A percentile compares a stretch with the other conserved stretches of the same genome.
phyloP scores from a whole-genome alignment of 192 early-diverging fungal genomes.

The Tieghemiomyces parasiticus region DNA sequence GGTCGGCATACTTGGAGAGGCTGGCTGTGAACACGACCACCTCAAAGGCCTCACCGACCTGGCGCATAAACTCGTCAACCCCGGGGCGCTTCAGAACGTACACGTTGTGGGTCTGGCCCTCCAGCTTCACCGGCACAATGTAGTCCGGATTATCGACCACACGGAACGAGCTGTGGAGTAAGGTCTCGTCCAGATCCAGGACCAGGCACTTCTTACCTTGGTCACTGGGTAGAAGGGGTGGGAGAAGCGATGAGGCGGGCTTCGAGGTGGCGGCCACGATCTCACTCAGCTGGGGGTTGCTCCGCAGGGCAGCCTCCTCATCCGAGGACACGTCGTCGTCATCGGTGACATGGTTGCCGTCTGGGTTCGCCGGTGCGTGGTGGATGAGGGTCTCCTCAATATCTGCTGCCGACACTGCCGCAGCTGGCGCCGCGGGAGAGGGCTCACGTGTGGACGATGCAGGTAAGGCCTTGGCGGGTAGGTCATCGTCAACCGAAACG shows the following conservation, averaged over 20 bases:
- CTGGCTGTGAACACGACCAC: slow-evolving; percentile 93
- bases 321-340: slow-evolving; percentile 21
- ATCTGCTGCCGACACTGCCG: too few relatives aligned
- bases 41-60: slow-evolving; percentile 78
- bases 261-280: slow-evolving; percentile 26
- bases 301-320: slow-evolving; percentile 28
- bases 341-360: slow-evolving; percentile 22
- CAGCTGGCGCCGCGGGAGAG: too few relatives aligned
- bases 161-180: slow-evolving; percentile 89
- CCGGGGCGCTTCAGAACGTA: slow-evolving; percentile 94
- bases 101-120: slow-evolving; percentile 79
- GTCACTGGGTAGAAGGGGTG: slow-evolving; percentile 50
- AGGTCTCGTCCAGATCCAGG: slow-evolving; percentile 92
- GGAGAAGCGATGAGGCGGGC: slow-evolving; percentile 33
- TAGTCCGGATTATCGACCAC: slow-evolving; percentile 71
- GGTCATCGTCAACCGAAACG: slow-evolving; percentile 24
- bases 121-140: slow-evolving; percentile 85
- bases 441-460: too few relatives aligned
- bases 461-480: slow-evolving; percentile 24
- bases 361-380: too few relatives aligned
- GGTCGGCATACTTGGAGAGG: slow-evolving; percentile 95
- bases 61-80: slow-evolving; percentile 81
- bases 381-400: too few relatives aligned
- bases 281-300: slow-evolving; percentile 24
- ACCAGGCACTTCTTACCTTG: slow-evolving; percentile 80